Conservation (phyloP, 192 early-diverging fungal genomes). For the Coemansia sp. region DNA sequence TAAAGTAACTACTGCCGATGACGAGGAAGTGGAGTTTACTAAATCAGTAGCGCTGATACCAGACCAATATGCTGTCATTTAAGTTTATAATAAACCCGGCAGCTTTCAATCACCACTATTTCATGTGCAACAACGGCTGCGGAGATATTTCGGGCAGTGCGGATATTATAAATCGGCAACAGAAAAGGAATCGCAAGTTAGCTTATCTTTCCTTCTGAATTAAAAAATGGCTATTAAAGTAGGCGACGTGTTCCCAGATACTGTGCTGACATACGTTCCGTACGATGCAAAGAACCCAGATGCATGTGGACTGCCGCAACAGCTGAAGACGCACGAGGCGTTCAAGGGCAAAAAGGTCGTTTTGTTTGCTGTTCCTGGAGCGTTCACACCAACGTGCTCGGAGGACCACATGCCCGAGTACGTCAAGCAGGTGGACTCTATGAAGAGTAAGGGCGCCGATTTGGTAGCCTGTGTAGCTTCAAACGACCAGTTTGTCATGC, state of each 20-base stretch:
- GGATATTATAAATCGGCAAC: too few relatives aligned
- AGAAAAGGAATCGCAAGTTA: too few relatives aligned
- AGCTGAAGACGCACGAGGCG: conserved; percentile 48
- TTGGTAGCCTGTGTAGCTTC: conserved; percentile 66
- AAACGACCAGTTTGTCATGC: conserved; percentile 60
- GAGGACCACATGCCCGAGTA: conserved; percentile 69
- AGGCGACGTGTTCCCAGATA: conserved; percentile 57
- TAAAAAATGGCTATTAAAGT: conserved; percentile 48
- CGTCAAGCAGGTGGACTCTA: conserved; percentile 50
- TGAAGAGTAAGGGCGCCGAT: conserved; percentile 69
- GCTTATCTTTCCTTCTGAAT: too few relatives aligned
- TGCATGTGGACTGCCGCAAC: conserved; percentile 44
- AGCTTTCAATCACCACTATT: too few relatives aligned
- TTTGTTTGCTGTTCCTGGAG: conserved; percentile 62
- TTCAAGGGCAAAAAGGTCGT: conserved; percentile 58
- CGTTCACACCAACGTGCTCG: conserved; percentile 69
- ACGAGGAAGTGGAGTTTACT: conserved; percentile 63
- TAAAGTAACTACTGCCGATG: conserved; percentile 16
- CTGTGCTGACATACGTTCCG: conserved; percentile 56
- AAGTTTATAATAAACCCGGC: conserved; percentile 8
- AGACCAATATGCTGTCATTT: conserved; percentile 84
- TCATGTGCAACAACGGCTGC: too few relatives aligned
- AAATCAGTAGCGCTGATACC: conserved; percentile 68
- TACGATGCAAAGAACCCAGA: conserved; percentile 56
- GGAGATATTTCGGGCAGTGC: too few relatives aligned